Evolutionary conservation across 2,329 filamentous ascomycete genomes (phyloP).

Genomic region (Phaeosphaeriaceae sp.): DNA sequence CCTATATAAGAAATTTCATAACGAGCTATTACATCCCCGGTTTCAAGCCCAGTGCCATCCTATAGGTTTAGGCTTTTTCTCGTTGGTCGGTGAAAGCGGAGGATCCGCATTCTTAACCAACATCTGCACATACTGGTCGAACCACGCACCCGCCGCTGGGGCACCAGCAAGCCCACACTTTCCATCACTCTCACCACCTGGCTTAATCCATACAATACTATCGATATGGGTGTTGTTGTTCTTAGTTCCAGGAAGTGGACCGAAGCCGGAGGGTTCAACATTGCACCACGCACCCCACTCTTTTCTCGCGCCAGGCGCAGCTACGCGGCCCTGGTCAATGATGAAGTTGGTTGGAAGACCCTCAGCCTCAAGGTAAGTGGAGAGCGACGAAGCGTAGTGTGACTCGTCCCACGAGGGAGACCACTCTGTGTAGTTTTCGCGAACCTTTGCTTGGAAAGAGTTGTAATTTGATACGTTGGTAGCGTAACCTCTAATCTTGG

Average conservation of each 20-base stretch:
- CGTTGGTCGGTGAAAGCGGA: conserved; percentile 29
- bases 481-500: conserved; percentile 34
- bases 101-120: conserved; percentile 35
- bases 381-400: conserved; percentile 29
- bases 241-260: conserved; percentile 19
- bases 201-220: conserved; percentile 41
- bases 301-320: conserved; percentile 25
- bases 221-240: conserved; percentile 34
- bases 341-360: conserved; percentile 37
- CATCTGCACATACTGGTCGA: conserved; percentile 38
- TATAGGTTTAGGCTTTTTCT: conserved; percentile 2
- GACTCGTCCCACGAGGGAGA: conserved; percentile 34
- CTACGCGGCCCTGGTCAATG: conserved; percentile 36
- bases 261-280: conserved; percentile 31
- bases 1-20: not conserved
- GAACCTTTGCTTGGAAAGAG: conserved; percentile 28
- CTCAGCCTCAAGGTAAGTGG: conserved; percentile 27
- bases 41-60: not conserved
- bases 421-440: conserved; percentile 33
- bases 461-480: conserved; percentile 42
- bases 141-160: conserved; percentile 36
- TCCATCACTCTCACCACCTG: conserved; percentile 38
- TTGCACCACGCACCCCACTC: conserved; percentile 43
- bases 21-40: not conserved
- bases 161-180: conserved; percentile 32